A percentile compares a stretch with the other conserved stretches of the same genome.
phyloP scores from a whole-genome alignment of 345 rosid genomes.

The Trapa incisa region DNA sequence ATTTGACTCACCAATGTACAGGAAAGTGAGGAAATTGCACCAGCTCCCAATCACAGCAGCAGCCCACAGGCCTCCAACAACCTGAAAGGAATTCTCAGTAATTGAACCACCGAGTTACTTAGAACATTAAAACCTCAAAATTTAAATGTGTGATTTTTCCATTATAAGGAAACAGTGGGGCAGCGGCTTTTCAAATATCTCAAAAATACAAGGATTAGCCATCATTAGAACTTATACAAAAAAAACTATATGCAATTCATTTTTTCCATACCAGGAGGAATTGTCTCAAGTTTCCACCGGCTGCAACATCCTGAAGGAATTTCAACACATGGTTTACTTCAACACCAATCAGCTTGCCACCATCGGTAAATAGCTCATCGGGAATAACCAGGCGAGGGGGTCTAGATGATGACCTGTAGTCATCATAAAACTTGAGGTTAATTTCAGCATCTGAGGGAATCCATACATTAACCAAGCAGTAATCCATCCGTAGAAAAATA shows the following conservation, averaged over 20 bases:
- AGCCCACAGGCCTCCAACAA: conserved; percentile 45
- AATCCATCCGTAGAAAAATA: not conserved
- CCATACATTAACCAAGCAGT: not conserved
- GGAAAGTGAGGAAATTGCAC: conserved; percentile 81
- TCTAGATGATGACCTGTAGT: conserved; percentile 43
- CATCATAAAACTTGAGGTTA: not conserved
- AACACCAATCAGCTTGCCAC: conserved; percentile 46
- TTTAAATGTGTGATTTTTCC: not conserved
- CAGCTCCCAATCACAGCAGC: conserved; percentile 90
- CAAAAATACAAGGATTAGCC: not conserved
- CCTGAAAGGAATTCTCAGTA: conserved; percentile 28
- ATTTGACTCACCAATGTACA: conserved; percentile 62
- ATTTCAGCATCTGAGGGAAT: not conserved
- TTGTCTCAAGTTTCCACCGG: conserved; percentile 63
- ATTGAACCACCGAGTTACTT: not conserved
- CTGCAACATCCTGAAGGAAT: conserved; percentile 71
- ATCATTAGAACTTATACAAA: not conserved
- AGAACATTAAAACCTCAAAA: not conserved
- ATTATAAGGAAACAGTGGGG: not conserved
- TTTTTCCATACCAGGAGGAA: conserved; percentile 45
- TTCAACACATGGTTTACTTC: conserved; percentile 54
- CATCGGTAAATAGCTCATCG: conserved; percentile 53
- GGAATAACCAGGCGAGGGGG: conserved; percentile 78
- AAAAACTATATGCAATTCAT: not conserved
- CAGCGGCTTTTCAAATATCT: not conserved